Conservation (phyloP, 1,284 basidiomycete genomes). For the Austroboletus rostrupii region DNA sequence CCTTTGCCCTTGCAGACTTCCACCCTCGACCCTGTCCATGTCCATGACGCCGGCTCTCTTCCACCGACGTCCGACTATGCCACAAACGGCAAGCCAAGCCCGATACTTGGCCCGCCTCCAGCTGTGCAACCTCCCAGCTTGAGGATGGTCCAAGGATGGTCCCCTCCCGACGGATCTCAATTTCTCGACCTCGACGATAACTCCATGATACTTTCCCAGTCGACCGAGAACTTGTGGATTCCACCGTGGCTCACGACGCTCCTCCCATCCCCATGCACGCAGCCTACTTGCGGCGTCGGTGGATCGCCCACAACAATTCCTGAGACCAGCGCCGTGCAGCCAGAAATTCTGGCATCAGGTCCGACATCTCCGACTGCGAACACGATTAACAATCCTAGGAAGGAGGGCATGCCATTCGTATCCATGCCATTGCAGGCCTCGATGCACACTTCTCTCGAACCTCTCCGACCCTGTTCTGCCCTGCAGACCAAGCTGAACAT, state of each 20-base stretch:
- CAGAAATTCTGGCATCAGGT: neutral
- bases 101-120: neutral
- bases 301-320: neutral
- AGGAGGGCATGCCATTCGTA: neutral
- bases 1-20: conserved; percentile 5
- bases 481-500: neutral
- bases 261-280: neutral
- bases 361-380: neutral
- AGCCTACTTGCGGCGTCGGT: neutral
- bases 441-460: conserved; percentile 3
- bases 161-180: conserved; percentile 23
- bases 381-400: neutral
- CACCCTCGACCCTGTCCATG: neutral
- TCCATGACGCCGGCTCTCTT: neutral
- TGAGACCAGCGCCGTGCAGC: neutral
- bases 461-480: neutral
- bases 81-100: too few species aligned
- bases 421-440: neutral
- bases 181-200: conserved; percentile 24
- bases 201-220: conserved; percentile 9
- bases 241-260: conserved; percentile 10
- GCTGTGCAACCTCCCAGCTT: neutral
- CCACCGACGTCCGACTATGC: neutral
- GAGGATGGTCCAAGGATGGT: conserved; percentile 21
- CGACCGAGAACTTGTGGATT: neutral